Evolutionary conservation across 2,329 filamentous ascomycete species (phyloP), one percentile per base, ranked within the genome.

Genomic region (Colletotrichum scovillei): DNA sequence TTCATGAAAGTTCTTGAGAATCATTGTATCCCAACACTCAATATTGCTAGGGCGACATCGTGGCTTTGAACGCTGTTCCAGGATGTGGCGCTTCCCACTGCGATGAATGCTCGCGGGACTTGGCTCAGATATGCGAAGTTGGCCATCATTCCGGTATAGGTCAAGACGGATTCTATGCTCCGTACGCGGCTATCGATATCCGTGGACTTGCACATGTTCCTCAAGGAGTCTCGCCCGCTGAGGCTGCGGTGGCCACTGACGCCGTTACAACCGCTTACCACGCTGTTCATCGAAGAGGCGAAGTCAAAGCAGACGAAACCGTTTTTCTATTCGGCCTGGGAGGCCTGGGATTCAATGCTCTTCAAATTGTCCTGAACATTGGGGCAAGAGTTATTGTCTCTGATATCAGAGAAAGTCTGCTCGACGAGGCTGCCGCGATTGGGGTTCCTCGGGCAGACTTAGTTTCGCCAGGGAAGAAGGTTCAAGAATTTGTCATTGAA

Each of bases 351-450:
- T 83, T 84, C 64, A 85, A 85, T 71, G 84, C 80, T 0, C 72
- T 85, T 11, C 82, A 84, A 69, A 79, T 83, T 19, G 76, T 83
- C 4, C 74, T 77, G 5, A 75, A 81, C 24, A 80, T 84, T n/a
- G 81, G 82, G 12, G 81, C 89, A 59, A 91, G 88, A 24, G 93
- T 88, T 16, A 95, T 85, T 38, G 70, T 76, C 5, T 76, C 68
- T 12, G 74, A 77, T 49, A 65, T 77, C n/a, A 67, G 72, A n/a
- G 59, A 73, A 49, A 57, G 74, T 22, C 52, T 75, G 19, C 72
- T 76, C 8, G 71, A 74, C 11, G 72, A 75, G 22, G 76, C 76
- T 12, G 67, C 62, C 9, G 75, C 76, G 6, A 71, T 83, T 14
- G 82, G 82, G 1, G 74, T 84, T 19, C 78, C 79, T 4, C 35